phyloP scores from a whole-genome alignment of 176 grass and related monocot species.

The Rhynchospora breviuscula region DNA sequence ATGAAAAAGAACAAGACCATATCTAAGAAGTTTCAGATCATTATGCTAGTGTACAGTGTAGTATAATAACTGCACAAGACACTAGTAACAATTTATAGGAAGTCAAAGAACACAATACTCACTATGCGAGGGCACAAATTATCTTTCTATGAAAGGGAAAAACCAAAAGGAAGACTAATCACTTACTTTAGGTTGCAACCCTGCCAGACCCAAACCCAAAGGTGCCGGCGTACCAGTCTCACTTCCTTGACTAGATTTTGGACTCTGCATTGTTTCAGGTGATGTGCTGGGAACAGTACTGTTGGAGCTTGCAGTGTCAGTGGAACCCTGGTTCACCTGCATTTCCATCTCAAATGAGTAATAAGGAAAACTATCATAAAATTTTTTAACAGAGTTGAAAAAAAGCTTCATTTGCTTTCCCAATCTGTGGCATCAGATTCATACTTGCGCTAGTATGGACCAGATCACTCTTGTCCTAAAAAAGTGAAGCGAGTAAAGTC shows the following conservation, averaged over 20 bases:
- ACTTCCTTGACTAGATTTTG: constrained; percentile 33
- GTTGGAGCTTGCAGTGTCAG: background rate
- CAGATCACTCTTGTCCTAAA: background rate
- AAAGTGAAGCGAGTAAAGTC: background rate
- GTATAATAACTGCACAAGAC: background rate
- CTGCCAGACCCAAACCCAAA: constrained; percentile 67
- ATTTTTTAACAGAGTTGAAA: background rate
- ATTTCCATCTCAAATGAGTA: constrained; percentile 8
- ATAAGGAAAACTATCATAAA: background rate
- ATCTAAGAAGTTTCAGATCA: background rate
- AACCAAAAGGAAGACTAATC: background rate
- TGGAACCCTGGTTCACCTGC: background rate
- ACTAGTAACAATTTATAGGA: background rate
- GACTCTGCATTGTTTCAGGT: constrained; percentile 37
- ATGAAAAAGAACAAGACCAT: constrained; percentile 10
- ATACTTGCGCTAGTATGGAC: constrained; percentile 1
- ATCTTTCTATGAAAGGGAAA: background rate
- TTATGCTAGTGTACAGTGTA: background rate
- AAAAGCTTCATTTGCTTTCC: background rate
- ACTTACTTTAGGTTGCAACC: constrained; percentile 75
- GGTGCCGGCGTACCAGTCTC: constrained; percentile 42
- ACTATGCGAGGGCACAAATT: background rate
- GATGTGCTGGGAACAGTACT: constrained; percentile 31
- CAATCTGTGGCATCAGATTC: background rate
- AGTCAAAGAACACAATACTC: background rate